Conservation (phyloP, 2,329 filamentous ascomycete species). For the Fusarium hainanense region DNA sequence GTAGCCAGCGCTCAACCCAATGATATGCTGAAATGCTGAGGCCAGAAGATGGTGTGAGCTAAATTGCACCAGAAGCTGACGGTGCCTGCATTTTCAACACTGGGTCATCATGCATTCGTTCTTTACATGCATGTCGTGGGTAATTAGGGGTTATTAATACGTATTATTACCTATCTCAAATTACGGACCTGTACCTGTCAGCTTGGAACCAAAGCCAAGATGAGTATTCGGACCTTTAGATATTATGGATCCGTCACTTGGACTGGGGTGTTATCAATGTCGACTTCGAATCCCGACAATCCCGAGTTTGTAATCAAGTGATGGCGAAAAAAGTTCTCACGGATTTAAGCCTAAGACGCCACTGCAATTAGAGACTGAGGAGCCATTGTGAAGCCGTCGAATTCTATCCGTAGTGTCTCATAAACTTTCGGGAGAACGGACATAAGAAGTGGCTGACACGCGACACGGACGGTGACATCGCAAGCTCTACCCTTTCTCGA, state of each 20-base stretch:
- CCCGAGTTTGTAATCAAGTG: slow-evolving; percentile 5
- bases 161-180: slow-evolving; percentile 10
- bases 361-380: not conserved
- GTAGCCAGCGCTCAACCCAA: slow-evolving; percentile 1
- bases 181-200: slow-evolving; percentile 4
- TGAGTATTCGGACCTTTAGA: slow-evolving; percentile 27
- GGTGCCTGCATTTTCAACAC: not conserved
- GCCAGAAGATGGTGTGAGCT: slow-evolving; percentile 8
- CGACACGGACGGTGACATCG: not conserved
- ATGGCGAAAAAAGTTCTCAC: not conserved
- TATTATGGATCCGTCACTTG: not conserved
- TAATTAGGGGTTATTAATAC: slow-evolving; percentile 4
- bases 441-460: not conserved
- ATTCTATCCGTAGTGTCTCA: not conserved
- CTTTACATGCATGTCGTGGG: not conserved
- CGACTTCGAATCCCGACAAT: not conserved
- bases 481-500: not conserved
- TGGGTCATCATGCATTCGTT: slow-evolving; percentile 1
- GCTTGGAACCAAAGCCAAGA: not conserved
- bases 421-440: slow-evolving; percentile 2
- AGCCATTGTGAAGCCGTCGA: not conserved
- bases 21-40: not conserved
- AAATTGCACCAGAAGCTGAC: not conserved
- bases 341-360: not conserved
- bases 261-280: not conserved